Percentiles rank a stretch among this genome's conserved stretches.
Conservation (phyloP, 1,284 basidiomycete genomes). For the Trichosporon sp. region DNA sequence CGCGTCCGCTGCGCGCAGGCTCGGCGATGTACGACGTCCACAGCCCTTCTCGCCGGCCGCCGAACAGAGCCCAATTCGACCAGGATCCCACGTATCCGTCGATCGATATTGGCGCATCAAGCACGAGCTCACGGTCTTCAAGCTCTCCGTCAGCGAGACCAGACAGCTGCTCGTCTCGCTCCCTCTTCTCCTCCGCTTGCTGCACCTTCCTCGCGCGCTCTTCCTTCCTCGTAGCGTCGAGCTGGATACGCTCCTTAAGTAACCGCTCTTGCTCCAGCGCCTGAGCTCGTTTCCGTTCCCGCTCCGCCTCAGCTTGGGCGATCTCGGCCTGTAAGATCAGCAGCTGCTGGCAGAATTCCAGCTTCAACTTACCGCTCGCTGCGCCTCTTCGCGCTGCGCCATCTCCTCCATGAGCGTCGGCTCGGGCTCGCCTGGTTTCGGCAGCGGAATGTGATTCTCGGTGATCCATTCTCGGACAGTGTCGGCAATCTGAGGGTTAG, state of each 20-base stretch:
- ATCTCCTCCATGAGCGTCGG: constrained; percentile 56
- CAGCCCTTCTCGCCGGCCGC: constrained; percentile 45
- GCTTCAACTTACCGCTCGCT: constrained; percentile 47
- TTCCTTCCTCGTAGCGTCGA: constrained; percentile 46
- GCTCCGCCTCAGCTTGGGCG: constrained; percentile 39
- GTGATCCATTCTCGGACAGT: constrained; percentile 50
- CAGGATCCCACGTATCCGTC: constrained; percentile 46
- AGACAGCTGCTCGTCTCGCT: constrained; percentile 40
- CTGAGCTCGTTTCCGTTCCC: constrained; percentile 38
- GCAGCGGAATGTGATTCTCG: constrained; percentile 49
- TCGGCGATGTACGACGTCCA: constrained; percentile 56
- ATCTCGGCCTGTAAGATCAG: constrained; percentile 37
- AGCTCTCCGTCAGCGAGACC: constrained; percentile 48
- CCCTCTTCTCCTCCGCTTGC: constrained; percentile 29
- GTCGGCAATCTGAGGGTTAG: constrained; percentile 45
- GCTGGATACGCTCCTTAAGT: constrained; percentile 48
- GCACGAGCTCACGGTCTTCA: constrained; percentile 42
- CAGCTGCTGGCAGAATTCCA: not conserved
- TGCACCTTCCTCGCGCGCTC: constrained; percentile 37
- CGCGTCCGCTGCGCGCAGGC: constrained; percentile 59
- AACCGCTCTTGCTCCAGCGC: constrained; percentile 44
- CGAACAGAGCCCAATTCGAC: constrained; percentile 49
- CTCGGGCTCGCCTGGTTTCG: constrained; percentile 42
- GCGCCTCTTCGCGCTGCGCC: constrained; percentile 52
- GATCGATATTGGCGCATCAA: constrained; percentile 44